phyloP scores from a whole-genome alignment of 2,329 filamentous ascomycete genomes.

The Diaporthe vaccinii region DNA sequence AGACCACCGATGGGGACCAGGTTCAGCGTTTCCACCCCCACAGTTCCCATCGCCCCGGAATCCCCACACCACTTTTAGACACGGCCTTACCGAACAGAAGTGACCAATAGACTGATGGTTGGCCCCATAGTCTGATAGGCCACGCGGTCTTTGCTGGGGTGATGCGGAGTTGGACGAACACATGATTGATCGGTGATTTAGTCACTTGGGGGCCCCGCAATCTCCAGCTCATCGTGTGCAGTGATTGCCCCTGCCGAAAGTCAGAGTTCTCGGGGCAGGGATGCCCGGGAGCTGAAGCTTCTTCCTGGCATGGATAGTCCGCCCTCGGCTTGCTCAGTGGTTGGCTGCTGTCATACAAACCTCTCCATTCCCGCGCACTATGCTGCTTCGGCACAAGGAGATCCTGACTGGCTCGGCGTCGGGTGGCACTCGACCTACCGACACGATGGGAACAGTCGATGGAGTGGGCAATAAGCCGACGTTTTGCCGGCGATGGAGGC shows the following conservation, averaged over 20 bases:
- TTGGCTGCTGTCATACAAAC: conserved; percentile 1
- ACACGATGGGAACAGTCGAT: conserved; percentile 17
- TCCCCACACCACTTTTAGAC: conserved; percentile 6
- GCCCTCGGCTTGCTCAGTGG: background rate
- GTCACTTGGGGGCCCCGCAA: conserved; percentile 10
- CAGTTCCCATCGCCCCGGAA: conserved; percentile 18
- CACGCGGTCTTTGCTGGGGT: conserved; percentile 16
- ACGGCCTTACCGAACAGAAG: background rate
- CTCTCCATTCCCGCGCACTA: conserved; percentile 17
- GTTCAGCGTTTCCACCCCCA: conserved; percentile 5
- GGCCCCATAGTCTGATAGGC: background rate
- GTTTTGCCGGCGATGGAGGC: conserved; percentile 19
- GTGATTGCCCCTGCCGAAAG: background rate
- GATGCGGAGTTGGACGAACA: conserved; percentile 14
- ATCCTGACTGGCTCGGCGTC: background rate
- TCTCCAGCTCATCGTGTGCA: conserved; percentile 19
- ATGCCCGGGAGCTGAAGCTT: conserved; percentile 7
- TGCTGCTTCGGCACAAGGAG: background rate
- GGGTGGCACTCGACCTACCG: conserved; percentile 21
- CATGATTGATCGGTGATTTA: conserved; percentile 29
- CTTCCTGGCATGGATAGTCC: background rate
- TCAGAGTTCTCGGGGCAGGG: conserved; percentile 7
- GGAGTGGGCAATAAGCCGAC: background rate
- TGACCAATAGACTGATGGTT: background rate
- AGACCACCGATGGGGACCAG: background rate